phyloP scores from a whole-genome alignment of 2,329 filamentous ascomycete genomes.

The Dactylellina cionopaga region DNA sequence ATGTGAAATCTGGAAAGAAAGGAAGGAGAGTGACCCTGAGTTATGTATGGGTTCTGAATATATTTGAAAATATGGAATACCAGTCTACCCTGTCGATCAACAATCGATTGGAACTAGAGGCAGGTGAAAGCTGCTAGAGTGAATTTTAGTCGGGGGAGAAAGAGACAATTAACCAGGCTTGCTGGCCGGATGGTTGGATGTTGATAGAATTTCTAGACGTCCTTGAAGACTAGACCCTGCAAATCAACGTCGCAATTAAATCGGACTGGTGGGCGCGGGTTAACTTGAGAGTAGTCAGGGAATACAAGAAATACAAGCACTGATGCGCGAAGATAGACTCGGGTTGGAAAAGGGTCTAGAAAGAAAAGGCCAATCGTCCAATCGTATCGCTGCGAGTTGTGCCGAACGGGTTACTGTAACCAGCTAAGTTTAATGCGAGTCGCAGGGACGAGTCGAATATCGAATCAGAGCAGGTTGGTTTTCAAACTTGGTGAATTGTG shows the following conservation, averaged over 20 bases:
- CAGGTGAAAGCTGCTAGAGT: conserved; percentile 41
- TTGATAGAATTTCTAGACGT: conserved; percentile 26
- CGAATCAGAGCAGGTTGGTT: neutral
- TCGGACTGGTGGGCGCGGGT: neutral
- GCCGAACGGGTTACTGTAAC: conserved; percentile 22
- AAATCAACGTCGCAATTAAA: conserved; percentile 34
- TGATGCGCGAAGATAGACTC: neutral
- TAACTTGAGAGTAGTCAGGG: conserved; percentile 10
- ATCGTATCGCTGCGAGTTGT: conserved; percentile 7
- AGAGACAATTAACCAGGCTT: conserved; percentile 37
- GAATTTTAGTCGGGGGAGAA: conserved; percentile 25
- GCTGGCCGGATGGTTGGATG: conserved; percentile 14
- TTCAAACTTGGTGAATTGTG: conserved; percentile 31
- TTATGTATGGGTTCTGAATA: conserved; percentile 22
- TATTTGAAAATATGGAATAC: conserved; percentile 17
- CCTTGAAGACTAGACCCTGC: conserved; percentile 19
- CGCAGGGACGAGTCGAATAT: conserved; percentile 28
- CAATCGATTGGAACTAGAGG: conserved; percentile 31
- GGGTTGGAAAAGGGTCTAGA: neutral
- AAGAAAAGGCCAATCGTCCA: conserved; percentile 24
- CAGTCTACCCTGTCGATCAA: conserved; percentile 42
- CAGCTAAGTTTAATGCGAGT: conserved; percentile 9
- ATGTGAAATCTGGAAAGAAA: conserved; percentile 31
- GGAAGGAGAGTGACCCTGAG: conserved; percentile 40
- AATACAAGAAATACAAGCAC: conserved; percentile 17